A percentile compares a stretch with the other conserved stretches of the same genome.
These are phyloP conservation scores for Pelargonium myrrhifolium DNA, from an alignment of 441 rosid species.

Conservation along the genomic window DNA sequence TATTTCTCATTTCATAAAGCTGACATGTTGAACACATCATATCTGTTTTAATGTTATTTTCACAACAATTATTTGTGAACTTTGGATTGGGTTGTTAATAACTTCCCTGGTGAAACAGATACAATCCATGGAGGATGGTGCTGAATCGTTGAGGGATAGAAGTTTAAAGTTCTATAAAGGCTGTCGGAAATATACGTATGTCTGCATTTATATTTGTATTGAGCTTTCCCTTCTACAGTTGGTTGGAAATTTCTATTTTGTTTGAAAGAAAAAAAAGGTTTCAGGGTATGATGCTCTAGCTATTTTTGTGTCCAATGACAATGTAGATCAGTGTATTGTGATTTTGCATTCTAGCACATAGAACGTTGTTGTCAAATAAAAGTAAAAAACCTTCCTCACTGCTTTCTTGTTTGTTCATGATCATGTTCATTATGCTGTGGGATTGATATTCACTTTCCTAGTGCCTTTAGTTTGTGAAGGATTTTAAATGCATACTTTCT, in stretches of 20 bases:
- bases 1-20: not conserved
- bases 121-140: slow-evolving; percentile 23
- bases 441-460: not conserved
- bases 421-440: not conserved
- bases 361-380: not conserved
- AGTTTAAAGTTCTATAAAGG: slow-evolving; percentile 26
- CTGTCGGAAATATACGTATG: slow-evolving; percentile 27
- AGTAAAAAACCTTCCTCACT: not conserved
- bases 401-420: not conserved
- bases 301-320: not conserved
- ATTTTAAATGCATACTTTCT: slow-evolving; percentile 15
- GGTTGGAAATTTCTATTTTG: not conserved
- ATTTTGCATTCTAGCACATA: not conserved
- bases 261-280: not conserved
- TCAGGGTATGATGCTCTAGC: not conserved
- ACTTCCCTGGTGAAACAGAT: slow-evolving; percentile 16
- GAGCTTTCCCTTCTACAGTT: not conserved
- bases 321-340: not conserved
- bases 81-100: not conserved
- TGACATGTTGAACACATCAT: not conserved
- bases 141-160: slow-evolving; percentile 24
- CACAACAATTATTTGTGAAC: not conserved
- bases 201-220: not conserved
- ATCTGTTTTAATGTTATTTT: not conserved
- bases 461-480: slow-evolving; percentile 5